Percentiles rank a stretch among this genome's conserved stretches.
phyloP scores from a whole-genome alignment of 768 basidiomycete genomes.

The Boletus eberwhitei region DNA sequence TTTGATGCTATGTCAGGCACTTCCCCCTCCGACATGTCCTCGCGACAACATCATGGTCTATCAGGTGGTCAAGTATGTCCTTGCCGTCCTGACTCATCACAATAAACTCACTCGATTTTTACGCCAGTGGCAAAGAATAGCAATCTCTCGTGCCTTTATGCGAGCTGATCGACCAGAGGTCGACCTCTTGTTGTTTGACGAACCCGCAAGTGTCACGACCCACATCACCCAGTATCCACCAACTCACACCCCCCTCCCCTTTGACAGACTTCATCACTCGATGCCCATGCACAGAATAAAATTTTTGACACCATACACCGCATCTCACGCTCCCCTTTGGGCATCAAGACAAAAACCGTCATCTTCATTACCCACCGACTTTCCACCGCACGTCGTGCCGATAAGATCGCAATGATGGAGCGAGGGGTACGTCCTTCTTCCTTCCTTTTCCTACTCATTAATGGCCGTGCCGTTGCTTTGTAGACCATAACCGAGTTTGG shows the following conservation, averaged over 20 bases:
- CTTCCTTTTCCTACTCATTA: constrained; percentile 12
- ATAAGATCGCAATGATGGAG: constrained; percentile 87
- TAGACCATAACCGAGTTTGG: constrained; percentile 78
- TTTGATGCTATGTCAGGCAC: constrained; percentile 48
- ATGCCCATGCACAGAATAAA: constrained; percentile 75
- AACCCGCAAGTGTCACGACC: constrained; percentile 53
- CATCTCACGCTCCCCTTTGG: constrained; percentile 54
- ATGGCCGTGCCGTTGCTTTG: constrained; percentile 20
- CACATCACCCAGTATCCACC: neutral
- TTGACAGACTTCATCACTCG: constrained; percentile 70
- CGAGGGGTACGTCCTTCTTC: constrained; percentile 48
- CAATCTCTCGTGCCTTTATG: constrained; percentile 86
- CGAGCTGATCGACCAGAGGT: constrained; percentile 70
- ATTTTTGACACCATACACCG: constrained; percentile 74
- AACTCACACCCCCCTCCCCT: constrained; percentile 1
- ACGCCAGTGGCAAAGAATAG: constrained; percentile 80
- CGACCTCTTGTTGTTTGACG: constrained; percentile 81
- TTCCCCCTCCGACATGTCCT: constrained; percentile 27
- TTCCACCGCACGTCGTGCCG: constrained; percentile 75
- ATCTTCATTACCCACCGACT: constrained; percentile 84
- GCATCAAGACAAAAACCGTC: constrained; percentile 63
- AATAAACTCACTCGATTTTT: constrained; percentile 14
- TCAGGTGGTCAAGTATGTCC: constrained; percentile 78
- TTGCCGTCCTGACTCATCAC: constrained; percentile 12
- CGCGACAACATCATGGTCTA: constrained; percentile 55